Evolutionary conservation across 2,329 filamentous ascomycete genomes (phyloP).

Genomic region (Pseudogymnoascus pannorum): DNA sequence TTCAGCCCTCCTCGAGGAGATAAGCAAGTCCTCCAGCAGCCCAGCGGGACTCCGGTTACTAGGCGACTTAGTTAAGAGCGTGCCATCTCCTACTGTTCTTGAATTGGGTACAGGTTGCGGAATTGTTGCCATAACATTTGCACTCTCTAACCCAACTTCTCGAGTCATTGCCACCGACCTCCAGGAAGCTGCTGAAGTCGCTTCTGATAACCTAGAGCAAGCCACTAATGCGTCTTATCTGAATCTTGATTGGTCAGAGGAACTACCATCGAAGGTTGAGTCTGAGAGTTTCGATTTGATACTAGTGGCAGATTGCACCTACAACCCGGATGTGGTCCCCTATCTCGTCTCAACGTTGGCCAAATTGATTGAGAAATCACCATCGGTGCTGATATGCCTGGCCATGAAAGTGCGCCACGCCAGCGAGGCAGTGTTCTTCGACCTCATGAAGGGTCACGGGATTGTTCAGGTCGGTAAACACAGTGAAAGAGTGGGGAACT

Average conservation of each 20-base stretch:
- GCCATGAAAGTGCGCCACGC: conserved; percentile 62
- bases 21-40: background rate
- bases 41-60: background rate
- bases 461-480: conserved; percentile 23
- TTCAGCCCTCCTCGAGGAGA: conserved; percentile 26
- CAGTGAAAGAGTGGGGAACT: conserved; percentile 7
- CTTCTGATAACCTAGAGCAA: conserved; percentile 40
- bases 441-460: conserved; percentile 42
- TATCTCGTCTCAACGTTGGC: conserved; percentile 52
- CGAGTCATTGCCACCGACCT: conserved; percentile 56
- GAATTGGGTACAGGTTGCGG: conserved; percentile 65
- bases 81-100: conserved; percentile 40
- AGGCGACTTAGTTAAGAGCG: background rate
- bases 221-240: conserved; percentile 29
- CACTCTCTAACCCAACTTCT: conserved; percentile 29
- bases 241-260: conserved; percentile 56
- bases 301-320: conserved; percentile 64
- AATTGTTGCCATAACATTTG: conserved; percentile 58
- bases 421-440: conserved; percentile 59
- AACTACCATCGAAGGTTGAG: conserved; percentile 31
- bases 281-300: conserved; percentile 46
- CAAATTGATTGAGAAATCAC: conserved; percentile 18
- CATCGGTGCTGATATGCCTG: conserved; percentile 38
- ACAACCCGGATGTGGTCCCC: conserved; percentile 61
- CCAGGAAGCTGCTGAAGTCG: conserved; percentile 54